These are phyloP conservation scores for Phaeotremella fagi DNA, from an alignment of 768 basidiomycete genomes.

Conservation along the genomic window DNA sequence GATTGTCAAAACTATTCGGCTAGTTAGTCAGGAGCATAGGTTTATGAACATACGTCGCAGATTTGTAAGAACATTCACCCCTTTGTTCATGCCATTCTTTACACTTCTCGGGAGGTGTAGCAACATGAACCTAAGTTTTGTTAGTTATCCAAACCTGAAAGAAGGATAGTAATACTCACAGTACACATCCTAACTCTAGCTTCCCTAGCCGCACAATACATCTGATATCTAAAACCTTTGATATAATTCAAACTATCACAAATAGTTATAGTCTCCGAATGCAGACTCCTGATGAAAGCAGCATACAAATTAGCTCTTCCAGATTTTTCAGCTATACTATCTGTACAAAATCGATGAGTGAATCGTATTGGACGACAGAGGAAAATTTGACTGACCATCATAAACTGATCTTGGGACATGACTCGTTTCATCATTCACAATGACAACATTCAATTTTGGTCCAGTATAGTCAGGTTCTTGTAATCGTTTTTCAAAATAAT, in stretches of 20 bases:
- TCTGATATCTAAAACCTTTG: conserved; percentile 96
- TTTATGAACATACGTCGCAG: conserved; percentile 63
- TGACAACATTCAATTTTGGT: conserved; percentile 51
- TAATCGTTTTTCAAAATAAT: conserved; percentile 57
- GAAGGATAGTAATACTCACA: conserved; percentile 52
- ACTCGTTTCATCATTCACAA: conserved; percentile 72
- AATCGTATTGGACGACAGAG: too few species aligned
- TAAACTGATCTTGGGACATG: conserved; percentile 64
- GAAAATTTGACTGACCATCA: conserved; percentile 56
- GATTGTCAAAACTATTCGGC: conserved; percentile 66
- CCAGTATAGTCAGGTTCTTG: conserved; percentile 56
- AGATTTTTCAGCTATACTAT: conserved; percentile 76
- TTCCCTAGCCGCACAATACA: conserved; percentile 93
- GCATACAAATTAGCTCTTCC: conserved; percentile 79
- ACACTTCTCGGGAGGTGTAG: conserved; percentile 62
- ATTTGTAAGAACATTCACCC: conserved; percentile 53
- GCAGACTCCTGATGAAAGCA: conserved; percentile 69
- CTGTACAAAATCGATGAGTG: conserved; percentile 50
- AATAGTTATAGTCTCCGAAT: conserved; percentile 71
- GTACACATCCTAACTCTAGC: conserved; percentile 79
- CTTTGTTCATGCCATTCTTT: conserved; percentile 66
- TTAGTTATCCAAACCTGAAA: conserved; percentile 9
- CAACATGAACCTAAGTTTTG: conserved; percentile 48
- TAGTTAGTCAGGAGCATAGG: conserved; percentile 1
- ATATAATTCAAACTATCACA: conserved; percentile 93